phyloP scores from a whole-genome alignment of 2,329 filamentous ascomycete species.

The Nannizzia gypsea region DNA sequence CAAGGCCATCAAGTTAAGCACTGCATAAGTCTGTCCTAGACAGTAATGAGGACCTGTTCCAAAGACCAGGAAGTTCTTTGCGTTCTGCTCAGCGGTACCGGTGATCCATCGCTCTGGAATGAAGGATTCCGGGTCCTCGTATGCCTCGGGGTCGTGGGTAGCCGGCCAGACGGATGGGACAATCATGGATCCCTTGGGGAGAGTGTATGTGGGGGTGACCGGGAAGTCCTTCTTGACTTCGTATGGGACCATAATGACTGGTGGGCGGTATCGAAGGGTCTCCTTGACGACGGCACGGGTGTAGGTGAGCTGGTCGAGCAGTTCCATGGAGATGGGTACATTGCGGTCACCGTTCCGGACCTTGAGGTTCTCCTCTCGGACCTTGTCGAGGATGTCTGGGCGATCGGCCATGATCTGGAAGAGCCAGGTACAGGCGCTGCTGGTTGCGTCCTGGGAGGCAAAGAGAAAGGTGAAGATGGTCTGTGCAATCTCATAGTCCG shows the following conservation, averaged over 20 bases:
- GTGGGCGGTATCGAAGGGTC: constrained; percentile 83
- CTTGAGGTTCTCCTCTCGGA: constrained; percentile 79
- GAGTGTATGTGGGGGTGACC: constrained; percentile 75
- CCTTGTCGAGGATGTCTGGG: constrained; percentile 78
- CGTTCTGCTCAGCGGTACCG: constrained; percentile 77
- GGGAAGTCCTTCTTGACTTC: constrained; percentile 91
- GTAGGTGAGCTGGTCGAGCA: constrained; percentile 79
- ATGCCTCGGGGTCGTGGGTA: constrained; percentile 84
- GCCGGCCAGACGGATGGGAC: constrained; percentile 84
- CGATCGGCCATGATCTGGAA: constrained; percentile 91
- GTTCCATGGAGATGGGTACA: constrained; percentile 62
- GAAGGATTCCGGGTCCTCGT: constrained; percentile 76
- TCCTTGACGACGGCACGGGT: constrained; percentile 87
- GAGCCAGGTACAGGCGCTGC: constrained; percentile 84
- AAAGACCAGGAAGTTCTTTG: constrained; percentile 96
- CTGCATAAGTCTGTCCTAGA: constrained; percentile 82
- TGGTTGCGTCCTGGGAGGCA: constrained; percentile 93
- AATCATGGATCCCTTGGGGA: constrained; percentile 89
- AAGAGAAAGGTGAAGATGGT: constrained; percentile 95
- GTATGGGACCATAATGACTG: constrained; percentile 95
- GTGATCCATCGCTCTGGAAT: constrained; percentile 86
- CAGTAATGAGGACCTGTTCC: constrained; percentile 95
- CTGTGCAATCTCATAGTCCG: constrained; percentile 81
- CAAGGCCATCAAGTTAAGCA: constrained; percentile 77
- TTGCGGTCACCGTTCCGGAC: constrained; percentile 63